These are phyloP conservation scores for Sporothrix pseudoabietina DNA, from an alignment of 2,329 filamentous ascomycete genomes.

Conservation along the genomic window DNA sequence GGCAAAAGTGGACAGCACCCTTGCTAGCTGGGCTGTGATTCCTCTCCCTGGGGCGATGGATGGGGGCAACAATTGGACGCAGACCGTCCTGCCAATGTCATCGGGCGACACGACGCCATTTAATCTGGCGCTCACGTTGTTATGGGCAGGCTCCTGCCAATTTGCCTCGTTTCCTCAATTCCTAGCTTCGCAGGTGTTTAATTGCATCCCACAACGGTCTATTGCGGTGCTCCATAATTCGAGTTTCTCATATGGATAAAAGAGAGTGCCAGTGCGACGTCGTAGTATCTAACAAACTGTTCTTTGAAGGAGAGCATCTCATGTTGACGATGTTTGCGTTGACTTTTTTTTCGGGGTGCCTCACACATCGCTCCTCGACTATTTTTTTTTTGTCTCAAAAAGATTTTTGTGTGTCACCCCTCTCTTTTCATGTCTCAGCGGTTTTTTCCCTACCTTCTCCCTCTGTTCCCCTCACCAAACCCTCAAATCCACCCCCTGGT, in stretches of 20 bases:
- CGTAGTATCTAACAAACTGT: background rate
- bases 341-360: background rate
- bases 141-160: slow-evolving; percentile 2
- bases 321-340: background rate
- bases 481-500: slow-evolving; percentile 31
- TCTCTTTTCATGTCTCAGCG: slow-evolving; percentile 22
- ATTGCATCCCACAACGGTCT: slow-evolving; percentile 21
- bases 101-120: slow-evolving; percentile 17
- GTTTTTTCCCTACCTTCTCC: background rate
- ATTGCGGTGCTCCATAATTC: slow-evolving; percentile 14
- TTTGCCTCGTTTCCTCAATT: background rate
- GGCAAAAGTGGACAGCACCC: background rate
- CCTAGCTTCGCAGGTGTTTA: slow-evolving; percentile 15
- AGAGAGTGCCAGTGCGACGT: background rate
- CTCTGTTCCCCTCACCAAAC: slow-evolving; percentile 21
- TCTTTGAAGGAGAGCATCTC: background rate
- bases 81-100: slow-evolving; percentile 13
- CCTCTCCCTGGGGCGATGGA: slow-evolving; percentile 5
- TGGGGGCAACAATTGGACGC: slow-evolving; percentile 13
- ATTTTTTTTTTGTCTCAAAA: background rate
- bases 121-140: slow-evolving; percentile 16
- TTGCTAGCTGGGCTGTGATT: background rate
- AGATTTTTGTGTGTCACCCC: slow-evolving; percentile 13
- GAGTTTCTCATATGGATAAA: slow-evolving; percentile 8
- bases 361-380: background rate